Evolutionary conservation across 73 alveolate species (phyloP).

Genomic region (Paramecium tetraurelia): DNA sequence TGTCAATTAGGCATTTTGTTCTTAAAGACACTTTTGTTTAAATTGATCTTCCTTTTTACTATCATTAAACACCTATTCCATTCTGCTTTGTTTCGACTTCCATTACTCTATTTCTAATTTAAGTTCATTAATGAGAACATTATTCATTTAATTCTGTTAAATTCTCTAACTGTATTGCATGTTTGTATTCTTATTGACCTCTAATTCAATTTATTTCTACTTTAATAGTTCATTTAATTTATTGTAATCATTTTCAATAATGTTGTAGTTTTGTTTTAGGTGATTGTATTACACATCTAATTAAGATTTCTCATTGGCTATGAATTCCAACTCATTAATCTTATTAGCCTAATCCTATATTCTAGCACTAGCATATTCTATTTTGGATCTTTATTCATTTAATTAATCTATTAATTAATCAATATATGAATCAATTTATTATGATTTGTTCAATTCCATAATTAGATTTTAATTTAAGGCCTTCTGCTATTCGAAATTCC

Average conservation of each 20-base stretch:
- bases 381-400: not conserved
- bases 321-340: not conserved
- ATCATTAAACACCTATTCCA: not conserved
- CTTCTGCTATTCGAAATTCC: not conserved
- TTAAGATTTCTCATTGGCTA: not conserved
- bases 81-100: not conserved
- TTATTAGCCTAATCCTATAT: not conserved
- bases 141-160: not conserved
- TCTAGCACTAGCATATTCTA: not conserved
- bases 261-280: not conserved
- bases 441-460: not conserved
- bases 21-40: not conserved
- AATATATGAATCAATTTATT: not conserved
- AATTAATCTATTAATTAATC: constrained; percentile 2
- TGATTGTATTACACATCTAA: not conserved
- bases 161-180: not conserved
- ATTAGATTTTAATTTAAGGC: not conserved
- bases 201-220: not conserved
- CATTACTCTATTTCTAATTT: not conserved
- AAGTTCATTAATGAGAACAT: not conserved
- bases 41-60: not conserved
- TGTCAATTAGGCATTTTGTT: not conserved
- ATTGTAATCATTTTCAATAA: not conserved
- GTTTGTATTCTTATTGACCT: not conserved
- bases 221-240: not conserved